A percentile compares a stretch with the other conserved stretches of the same genome.
These are phyloP conservation scores for Grosmannia serpens DNA, from an alignment of 2,329 filamentous ascomycete genomes.

Conservation along the genomic window DNA sequence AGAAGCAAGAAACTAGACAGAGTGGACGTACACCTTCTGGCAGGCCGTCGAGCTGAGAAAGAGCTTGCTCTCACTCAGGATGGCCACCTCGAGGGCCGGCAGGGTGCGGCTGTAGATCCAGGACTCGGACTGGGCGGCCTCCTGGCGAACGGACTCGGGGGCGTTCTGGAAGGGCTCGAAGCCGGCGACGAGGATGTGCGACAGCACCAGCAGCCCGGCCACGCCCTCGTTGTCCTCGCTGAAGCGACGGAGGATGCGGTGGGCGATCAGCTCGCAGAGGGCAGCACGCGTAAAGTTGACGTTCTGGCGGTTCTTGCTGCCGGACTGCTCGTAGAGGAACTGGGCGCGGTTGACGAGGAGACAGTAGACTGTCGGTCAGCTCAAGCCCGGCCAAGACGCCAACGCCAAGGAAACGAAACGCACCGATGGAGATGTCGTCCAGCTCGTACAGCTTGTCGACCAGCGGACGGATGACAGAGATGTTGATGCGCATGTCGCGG, in stretches of 20 bases:
- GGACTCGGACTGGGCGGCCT: slow-evolving; percentile 34
- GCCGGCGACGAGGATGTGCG: slow-evolving; percentile 70
- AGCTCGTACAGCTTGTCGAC: slow-evolving; percentile 75
- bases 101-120: slow-evolving; percentile 47
- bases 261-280: slow-evolving; percentile 71
- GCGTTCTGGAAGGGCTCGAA: slow-evolving; percentile 82
- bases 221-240: slow-evolving; percentile 65
- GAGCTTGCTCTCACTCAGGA: slow-evolving; percentile 68
- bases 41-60: slow-evolving; percentile 69
- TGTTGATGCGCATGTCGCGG: slow-evolving; percentile 70
- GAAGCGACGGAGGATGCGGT: slow-evolving; percentile 64
- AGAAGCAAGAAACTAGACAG: not conserved
- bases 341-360: slow-evolving; percentile 71
- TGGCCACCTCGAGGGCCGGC: slow-evolving; percentile 72
- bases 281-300: slow-evolving; percentile 68
- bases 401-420: not conserved
- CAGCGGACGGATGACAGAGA: slow-evolving; percentile 65
- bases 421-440: slow-evolving; percentile 66
- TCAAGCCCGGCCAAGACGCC: not conserved
- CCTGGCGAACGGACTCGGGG: slow-evolving; percentile 50
- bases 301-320: slow-evolving; percentile 66
- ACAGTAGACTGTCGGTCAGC: slow-evolving; percentile 53
- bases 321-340: slow-evolving; percentile 67
- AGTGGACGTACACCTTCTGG: slow-evolving; percentile 50
- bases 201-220: slow-evolving; percentile 58